Conservation (phyloP, 495 filamentous ascomycete genomes). For the Tuber melanosporum region DNA sequence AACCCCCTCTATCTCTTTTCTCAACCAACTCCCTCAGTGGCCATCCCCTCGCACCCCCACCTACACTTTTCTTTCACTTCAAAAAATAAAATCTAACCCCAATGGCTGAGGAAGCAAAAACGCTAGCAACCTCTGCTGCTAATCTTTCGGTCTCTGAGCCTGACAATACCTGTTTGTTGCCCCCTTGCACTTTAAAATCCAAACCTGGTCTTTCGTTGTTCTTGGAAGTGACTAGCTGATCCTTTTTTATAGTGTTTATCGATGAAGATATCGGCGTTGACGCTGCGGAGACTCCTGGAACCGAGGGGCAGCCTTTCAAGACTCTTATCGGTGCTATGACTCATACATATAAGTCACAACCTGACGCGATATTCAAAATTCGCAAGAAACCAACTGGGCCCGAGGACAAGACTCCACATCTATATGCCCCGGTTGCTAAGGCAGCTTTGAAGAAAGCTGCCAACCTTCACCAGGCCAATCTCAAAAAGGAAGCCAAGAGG, state of each 20-base stretch:
- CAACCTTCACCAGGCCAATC: slow-evolving; percentile 55
- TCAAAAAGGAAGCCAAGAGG: slow-evolving; percentile 57
- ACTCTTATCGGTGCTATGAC: slow-evolving; percentile 60
- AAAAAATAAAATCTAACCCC: not conserved
- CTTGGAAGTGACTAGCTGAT: not conserved
- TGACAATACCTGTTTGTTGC: slow-evolving; percentile 25
- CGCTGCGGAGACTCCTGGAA: slow-evolving; percentile 51
- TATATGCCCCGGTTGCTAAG: slow-evolving; percentile 63
- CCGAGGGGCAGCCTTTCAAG: slow-evolving; percentile 59
- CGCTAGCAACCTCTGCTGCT: slow-evolving; percentile 24
- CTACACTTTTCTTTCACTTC: slow-evolving; percentile 6
- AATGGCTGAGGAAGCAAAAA: slow-evolving; percentile 35
- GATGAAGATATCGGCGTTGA: slow-evolving; percentile 65
- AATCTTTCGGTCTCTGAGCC: slow-evolving; percentile 28
- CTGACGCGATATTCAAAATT: slow-evolving; percentile 53
- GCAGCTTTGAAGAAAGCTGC: slow-evolving; percentile 62
- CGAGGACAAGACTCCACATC: slow-evolving; percentile 50
- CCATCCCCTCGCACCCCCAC: not conserved
- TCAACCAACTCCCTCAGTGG: not conserved
- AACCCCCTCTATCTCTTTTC: not conserved
- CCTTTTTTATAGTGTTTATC: slow-evolving; percentile 52
- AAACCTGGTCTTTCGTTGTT: not conserved
- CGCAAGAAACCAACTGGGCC: slow-evolving; percentile 58
- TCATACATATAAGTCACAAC: slow-evolving; percentile 47
- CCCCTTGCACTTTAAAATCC: slow-evolving; percentile 9